Evolutionary conservation across 2,329 filamentous ascomycete genomes (phyloP), one percentile per base, ranked within the genome.

Genomic region (Lasiodiplodia sp.): DNA sequence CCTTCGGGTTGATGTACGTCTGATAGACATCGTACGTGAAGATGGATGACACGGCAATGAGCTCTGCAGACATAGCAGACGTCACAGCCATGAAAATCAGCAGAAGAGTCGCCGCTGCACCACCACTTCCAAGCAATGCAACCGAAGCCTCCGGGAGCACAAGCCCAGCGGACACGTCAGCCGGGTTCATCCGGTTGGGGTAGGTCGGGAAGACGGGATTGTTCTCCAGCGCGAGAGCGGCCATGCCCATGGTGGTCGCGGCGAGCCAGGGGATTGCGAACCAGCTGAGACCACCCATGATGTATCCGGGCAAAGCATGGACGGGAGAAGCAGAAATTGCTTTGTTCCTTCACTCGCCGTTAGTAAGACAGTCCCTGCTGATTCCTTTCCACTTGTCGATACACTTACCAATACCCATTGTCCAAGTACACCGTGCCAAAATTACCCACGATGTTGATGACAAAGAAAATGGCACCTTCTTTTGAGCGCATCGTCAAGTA

Each of bases 261-360:
- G 89, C 92, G 11, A 97, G 85, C 92, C 92, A 97, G 0, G 94
- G 94, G 65, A 97, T 96, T 0, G 94, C 94, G 73, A 97, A 97
- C 94, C 94, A 97, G 62, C 88, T 90, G 1, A 97, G 85, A 25
- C 94, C 94, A 5, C 94, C 94, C 70, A 95, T 87, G 67, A 97
- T 90, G 76, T 97, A 97, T 21, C 94, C 94, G 0, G 94, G 94
- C 2, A 97, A 87, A 0, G 94, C 94, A 70, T 95, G 89, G 0
- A 95, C 91, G 0, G 93, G 93, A 25, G 89, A 91, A 0, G 94
- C 93, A 7, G 94, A 93, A 74, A 97, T 97, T 38, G 93, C 94
- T 80, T 97, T 97, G 85, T 97, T 96, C 82, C 44, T 47, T 47
- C n/a, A 21, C 18, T 11, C 18, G n/a, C 18, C 1, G 44, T 47